Conservation (phyloP, 768 basidiomycete species). For the Leccinellum luteum region DNA sequence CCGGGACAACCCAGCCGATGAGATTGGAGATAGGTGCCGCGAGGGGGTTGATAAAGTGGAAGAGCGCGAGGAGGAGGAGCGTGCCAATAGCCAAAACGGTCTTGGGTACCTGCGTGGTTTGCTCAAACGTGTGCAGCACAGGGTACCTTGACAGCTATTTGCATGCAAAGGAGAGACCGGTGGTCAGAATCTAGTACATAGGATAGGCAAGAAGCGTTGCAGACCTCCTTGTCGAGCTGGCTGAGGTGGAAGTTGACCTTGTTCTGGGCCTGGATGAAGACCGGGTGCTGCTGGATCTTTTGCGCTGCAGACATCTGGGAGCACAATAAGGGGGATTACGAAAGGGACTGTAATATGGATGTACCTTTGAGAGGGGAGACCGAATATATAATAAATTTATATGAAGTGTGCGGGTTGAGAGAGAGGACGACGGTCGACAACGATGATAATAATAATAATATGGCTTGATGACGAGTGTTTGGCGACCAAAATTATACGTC, state of each 20-base stretch:
- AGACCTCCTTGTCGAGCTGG: conserved; percentile 97
- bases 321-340: background rate
- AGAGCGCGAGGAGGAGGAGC: conserved; percentile 59
- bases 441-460: conserved; percentile 37
- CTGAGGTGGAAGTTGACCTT: conserved; percentile 77
- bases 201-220: conserved; percentile 18
- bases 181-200: background rate
- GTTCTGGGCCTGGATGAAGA: conserved; percentile 78
- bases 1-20: conserved; percentile 92
- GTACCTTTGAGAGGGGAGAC: conserved; percentile 5
- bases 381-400: conserved; percentile 10
- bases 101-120: conserved; percentile 91
- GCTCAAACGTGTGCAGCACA: conserved; percentile 77
- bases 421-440: conserved; percentile 16
- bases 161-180: background rate
- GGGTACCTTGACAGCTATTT: conserved; percentile 84
- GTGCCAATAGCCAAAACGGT: conserved; percentile 81
- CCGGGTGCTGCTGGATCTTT: conserved; percentile 86
- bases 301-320: conserved; percentile 73
- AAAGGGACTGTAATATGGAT: background rate
- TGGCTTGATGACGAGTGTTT: conserved; percentile 64
- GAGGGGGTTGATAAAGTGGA: conserved; percentile 87
- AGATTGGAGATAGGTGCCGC: conserved; percentile 92
- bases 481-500: conserved; percentile 43
- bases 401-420: conserved; percentile 18